Evolutionary conservation across 2,329 filamentous ascomycete species (phyloP).

Genomic region (Acrocalymma vagum): DNA sequence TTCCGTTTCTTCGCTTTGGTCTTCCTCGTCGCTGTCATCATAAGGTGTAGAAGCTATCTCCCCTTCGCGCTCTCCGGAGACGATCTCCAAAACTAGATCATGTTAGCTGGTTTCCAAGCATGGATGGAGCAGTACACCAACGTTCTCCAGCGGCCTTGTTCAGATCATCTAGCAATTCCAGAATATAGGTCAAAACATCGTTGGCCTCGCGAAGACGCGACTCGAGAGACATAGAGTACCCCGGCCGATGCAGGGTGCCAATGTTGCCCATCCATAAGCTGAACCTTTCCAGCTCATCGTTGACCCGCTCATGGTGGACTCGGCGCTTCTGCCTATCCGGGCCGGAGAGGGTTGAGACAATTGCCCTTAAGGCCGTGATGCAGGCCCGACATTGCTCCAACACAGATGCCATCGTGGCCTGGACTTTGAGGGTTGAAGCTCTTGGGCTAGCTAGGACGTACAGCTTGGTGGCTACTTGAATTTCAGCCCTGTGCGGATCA

Average conservation of each 20-base stretch:
- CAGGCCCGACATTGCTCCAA: slow-evolving; percentile 16
- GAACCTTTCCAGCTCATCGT: slow-evolving; percentile 25
- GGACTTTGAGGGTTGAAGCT: too few species aligned
- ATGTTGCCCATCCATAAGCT: slow-evolving; percentile 28
- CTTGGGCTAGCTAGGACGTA: too few species aligned
- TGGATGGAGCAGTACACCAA: too few species aligned
- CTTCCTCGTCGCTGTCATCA: too few species aligned
- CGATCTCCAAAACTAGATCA: slow-evolving; percentile 16
- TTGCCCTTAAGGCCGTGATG: slow-evolving; percentile 5
- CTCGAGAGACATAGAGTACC: slow-evolving; percentile 21
- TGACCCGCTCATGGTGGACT: slow-evolving; percentile 3
- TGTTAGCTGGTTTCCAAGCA: too few species aligned
- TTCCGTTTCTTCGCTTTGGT: slow-evolving; percentile 16
- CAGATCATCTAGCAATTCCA: slow-evolving; percentile 18
- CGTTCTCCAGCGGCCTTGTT: slow-evolving; percentile 12
- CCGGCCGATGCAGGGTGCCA: slow-evolving; percentile 18
- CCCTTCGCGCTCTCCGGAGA: slow-evolving; percentile 12
- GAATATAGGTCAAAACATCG: slow-evolving; percentile 18
- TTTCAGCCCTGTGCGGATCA: too few species aligned
- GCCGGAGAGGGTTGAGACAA: slow-evolving; percentile 13
- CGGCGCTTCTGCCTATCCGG: background rate
- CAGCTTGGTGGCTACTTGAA: too few species aligned
- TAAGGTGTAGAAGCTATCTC: too few species aligned
- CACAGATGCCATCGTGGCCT: slow-evolving; percentile 7
- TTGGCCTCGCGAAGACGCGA: slow-evolving; percentile 20